Percentiles rank a stretch among this genome's conserved stretches.
These are phyloP conservation scores for Phytophthora parvispora DNA, from an alignment of 352 stramenopile genomes.

Conservation along the genomic window DNA sequence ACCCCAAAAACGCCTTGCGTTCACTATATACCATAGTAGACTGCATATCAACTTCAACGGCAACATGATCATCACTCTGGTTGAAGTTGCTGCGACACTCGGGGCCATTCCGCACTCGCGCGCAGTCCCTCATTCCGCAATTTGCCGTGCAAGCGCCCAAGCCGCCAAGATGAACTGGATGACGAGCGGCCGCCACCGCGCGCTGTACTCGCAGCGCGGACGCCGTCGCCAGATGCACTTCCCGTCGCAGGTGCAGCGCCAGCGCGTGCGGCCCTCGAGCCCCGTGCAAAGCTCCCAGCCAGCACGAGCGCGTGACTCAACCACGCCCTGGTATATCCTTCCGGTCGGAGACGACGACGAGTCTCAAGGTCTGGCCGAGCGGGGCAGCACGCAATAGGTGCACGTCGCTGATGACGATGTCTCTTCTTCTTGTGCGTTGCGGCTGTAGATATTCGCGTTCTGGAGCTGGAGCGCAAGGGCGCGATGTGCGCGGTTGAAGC, in stretches of 20 bases:
- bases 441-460: conserved; percentile 58
- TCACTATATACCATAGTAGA: too few relatives aligned
- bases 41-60: conserved; percentile 8
- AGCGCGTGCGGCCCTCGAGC: conserved; percentile 24
- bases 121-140: conserved; percentile 28
- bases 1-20: too few relatives aligned
- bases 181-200: conserved; percentile 67
- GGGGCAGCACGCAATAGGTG: too few relatives aligned
- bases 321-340: conserved; percentile 71
- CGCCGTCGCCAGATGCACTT: conserved; percentile 63
- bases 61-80: conserved; percentile 39
- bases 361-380: conserved; percentile 49
- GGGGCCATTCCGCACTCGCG: not conserved
- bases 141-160: conserved; percentile 21
- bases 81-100: conserved; percentile 27
- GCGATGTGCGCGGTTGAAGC: conserved; percentile 8
- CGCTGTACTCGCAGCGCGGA: conserved; percentile 58
- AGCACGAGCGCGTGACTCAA: conserved; percentile 9
- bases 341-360: conserved; percentile 50
- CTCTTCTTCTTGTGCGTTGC: too few relatives aligned
- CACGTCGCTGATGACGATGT: not conserved
- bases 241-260: conserved; percentile 52
- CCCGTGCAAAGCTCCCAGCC: conserved; percentile 23
- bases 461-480: conserved; percentile 51
- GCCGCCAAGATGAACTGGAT: conserved; percentile 71